Conservation (phyloP, 2,329 filamentous ascomycete genomes). For the Cordyceps cicadae region DNA sequence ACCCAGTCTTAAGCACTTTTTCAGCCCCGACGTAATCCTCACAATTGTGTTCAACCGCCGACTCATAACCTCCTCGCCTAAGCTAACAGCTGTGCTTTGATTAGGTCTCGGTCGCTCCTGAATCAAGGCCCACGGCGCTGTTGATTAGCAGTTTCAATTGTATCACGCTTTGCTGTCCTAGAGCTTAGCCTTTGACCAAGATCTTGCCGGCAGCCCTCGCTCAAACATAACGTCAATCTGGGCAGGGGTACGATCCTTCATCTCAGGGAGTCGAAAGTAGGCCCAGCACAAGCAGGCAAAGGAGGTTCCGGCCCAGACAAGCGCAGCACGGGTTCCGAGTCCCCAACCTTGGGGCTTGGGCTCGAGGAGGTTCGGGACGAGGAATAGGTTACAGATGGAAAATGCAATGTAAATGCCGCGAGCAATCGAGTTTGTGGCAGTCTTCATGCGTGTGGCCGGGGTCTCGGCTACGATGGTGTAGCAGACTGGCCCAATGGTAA, state of each 20-base stretch:
- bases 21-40: too few species aligned
- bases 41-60: too few species aligned
- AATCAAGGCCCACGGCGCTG: neutral
- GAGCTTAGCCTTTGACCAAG: conserved; percentile 12
- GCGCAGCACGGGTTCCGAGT: conserved; percentile 14
- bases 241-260: conserved; percentile 16
- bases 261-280: conserved; percentile 18
- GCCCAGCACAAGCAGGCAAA: conserved; percentile 15
- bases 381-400: conserved; percentile 16
- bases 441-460: conserved; percentile 17
- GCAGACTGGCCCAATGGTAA: conserved; percentile 30
- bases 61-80: neutral
- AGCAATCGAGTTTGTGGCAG: conserved; percentile 17
- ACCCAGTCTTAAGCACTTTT: too few species aligned
- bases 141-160: neutral
- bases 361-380: conserved; percentile 17
- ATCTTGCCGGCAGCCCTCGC: conserved; percentile 16
- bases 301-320: conserved; percentile 16
- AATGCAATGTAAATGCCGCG: conserved; percentile 14
- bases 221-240: conserved; percentile 20
- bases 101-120: neutral
- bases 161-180: neutral
- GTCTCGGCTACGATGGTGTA: conserved; percentile 37
- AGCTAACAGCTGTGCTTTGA: neutral
- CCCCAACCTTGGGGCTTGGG: conserved; percentile 15